Conservation (phyloP, 2,329 filamentous ascomycete genomes). For the Claviceps sp. region DNA sequence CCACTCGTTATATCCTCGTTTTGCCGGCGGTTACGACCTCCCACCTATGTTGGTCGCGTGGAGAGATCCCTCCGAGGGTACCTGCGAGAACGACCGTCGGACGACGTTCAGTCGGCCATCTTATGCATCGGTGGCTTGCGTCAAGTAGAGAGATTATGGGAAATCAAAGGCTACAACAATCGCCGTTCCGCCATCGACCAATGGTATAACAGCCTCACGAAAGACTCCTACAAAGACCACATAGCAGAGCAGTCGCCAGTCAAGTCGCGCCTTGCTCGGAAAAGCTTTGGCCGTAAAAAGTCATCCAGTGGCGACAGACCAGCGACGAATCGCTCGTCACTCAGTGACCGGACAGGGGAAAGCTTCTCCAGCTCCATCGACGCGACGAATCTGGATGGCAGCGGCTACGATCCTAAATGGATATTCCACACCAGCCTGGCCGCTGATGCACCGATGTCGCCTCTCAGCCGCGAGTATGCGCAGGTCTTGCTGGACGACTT, state of each 20-base stretch:
- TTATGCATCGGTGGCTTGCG: conserved; percentile 47
- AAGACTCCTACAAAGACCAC: conserved; percentile 28
- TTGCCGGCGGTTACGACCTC: conserved; percentile 46
- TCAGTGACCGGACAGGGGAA: conserved; percentile 14
- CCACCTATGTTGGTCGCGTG: conserved; percentile 49
- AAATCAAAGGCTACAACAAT: conserved; percentile 51
- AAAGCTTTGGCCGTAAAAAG: conserved; percentile 45
- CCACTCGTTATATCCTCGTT: conserved; percentile 52
- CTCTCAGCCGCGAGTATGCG: conserved; percentile 36
- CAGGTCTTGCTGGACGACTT: conserved; percentile 39
- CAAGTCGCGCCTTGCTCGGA: conserved; percentile 39
- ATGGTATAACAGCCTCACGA: conserved; percentile 42
- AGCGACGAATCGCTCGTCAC: conserved; percentile 9
- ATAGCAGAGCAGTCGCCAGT: conserved; percentile 22
- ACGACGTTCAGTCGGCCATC: conserved; percentile 48
- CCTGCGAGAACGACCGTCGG: conserved; percentile 45
- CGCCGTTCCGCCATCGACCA: conserved; percentile 44
- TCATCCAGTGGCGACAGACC: conserved; percentile 23
- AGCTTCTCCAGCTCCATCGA: conserved; percentile 19
- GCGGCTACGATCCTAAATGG: conserved; percentile 22
- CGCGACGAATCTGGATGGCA: conserved; percentile 13
- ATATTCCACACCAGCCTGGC: conserved; percentile 47
- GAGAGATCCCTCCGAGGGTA: conserved; percentile 52
- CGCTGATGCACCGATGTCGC: conserved; percentile 48
- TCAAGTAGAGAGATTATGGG: conserved; percentile 51